Percentiles rank a stretch among this genome's conserved stretches.
These are phyloP conservation scores for Amanita subjunquillea DNA, from an alignment of 768 basidiomycete genomes.

Conservation along the genomic window DNA sequence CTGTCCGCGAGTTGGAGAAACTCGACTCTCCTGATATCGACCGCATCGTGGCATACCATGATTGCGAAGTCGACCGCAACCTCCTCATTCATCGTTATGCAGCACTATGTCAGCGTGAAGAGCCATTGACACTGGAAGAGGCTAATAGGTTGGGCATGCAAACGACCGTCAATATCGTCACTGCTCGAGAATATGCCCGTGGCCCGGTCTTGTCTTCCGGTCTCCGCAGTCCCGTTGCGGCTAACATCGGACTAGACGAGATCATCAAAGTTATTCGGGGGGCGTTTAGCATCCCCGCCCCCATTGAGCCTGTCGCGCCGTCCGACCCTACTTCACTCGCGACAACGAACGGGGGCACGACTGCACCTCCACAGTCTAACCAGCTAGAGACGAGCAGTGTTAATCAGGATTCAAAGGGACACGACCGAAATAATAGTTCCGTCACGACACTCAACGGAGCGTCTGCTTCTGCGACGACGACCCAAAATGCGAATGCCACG, in stretches of 20 bases:
- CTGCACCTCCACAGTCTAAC: background rate
- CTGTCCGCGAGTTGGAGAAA: constrained; percentile 1
- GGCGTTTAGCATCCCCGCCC: constrained; percentile 16
- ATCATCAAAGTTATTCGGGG: constrained; percentile 25
- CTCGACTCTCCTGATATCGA: constrained; percentile 4
- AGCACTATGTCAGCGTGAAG: constrained; percentile 37
- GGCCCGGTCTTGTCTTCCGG: constrained; percentile 21
- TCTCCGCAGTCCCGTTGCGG: constrained; percentile 23
- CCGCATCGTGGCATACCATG: constrained; percentile 42
- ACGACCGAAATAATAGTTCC: background rate
- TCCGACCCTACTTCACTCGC: background rate
- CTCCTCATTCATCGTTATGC: constrained; percentile 44
- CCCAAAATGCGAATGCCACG: background rate
- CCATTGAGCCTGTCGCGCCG: background rate
- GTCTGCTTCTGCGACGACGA: background rate
- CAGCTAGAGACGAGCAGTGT: background rate
- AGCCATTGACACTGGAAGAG: constrained; percentile 43
- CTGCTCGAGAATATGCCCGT: constrained; percentile 40
- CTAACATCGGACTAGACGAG: constrained; percentile 19
- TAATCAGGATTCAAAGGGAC: background rate
- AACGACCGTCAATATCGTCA: constrained; percentile 39
- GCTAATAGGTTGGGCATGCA: constrained; percentile 47
- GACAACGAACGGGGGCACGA: background rate
- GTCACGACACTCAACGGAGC: background rate
- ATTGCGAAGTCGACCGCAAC: constrained; percentile 33